These are phyloP conservation scores for Diphasiastrum complanatum DNA, from an alignment of 83 land plant genomes.

Conservation along the genomic window DNA sequence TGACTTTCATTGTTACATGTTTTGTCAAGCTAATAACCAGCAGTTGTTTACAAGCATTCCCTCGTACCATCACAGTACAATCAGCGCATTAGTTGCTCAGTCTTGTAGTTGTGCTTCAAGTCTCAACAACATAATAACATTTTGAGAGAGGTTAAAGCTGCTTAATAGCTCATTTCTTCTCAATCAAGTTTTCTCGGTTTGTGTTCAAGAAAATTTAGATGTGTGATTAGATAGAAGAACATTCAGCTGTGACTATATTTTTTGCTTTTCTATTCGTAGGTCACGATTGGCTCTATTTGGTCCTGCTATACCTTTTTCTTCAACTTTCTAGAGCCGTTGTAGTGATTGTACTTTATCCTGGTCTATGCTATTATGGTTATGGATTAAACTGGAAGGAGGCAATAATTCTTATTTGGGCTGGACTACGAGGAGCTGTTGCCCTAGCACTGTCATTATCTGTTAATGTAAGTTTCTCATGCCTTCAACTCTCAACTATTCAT, in stretches of 20 bases:
- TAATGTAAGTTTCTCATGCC: conserved; percentile 44
- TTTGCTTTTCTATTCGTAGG: conserved; percentile 36
- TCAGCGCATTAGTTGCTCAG: no score
- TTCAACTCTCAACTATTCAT: background rate
- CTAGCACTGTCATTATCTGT: conserved; percentile 73
- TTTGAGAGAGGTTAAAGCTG: no score
- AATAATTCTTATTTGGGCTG: conserved; percentile 74
- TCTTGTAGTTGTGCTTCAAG: no score
- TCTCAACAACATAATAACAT: no score
- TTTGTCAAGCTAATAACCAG: no score
- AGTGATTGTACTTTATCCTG: conserved; percentile 61
- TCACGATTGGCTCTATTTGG: conserved; percentile 69
- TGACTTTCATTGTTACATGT: no score
- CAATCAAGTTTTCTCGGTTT: no score
- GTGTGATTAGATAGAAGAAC: no score
- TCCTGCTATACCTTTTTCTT: conserved; percentile 65
- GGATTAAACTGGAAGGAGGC: conserved; percentile 93
- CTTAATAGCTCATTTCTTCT: no score
- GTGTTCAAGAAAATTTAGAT: no score
- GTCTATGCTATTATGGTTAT: conserved; percentile 73
- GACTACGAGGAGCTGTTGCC: conserved; percentile 92
- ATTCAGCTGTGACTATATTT: background rate
- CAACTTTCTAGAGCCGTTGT: conserved; percentile 65
- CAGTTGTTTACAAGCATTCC: no score
- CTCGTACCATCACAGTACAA: no score